These are phyloP conservation scores for Coemansia sp. DNA, from an alignment of 192 early-diverging fungal genomes.

Conservation along the genomic window DNA sequence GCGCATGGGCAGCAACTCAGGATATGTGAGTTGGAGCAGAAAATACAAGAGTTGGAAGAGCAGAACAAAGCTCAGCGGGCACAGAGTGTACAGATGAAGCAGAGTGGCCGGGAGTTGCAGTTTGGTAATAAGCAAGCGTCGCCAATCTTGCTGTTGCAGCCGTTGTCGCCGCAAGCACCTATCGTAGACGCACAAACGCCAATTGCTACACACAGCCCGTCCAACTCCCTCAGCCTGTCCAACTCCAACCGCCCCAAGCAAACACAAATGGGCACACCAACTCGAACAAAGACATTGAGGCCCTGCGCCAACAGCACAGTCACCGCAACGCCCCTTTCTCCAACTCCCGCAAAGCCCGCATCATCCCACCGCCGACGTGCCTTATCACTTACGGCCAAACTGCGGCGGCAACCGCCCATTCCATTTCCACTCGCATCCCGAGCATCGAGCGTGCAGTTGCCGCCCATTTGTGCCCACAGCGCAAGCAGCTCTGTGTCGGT, in stretches of 20 bases:
- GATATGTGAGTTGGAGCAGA: conserved; percentile 29
- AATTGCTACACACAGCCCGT: background rate
- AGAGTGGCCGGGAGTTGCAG: conserved; percentile 1
- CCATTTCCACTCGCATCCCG: conserved; percentile 32
- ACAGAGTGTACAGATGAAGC: background rate
- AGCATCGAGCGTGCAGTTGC: conserved; percentile 22
- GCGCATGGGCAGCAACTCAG: conserved; percentile 26
- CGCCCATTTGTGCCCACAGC: background rate
- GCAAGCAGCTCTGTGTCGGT: background rate
- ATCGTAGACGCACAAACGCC: background rate
- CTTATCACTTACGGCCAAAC: conserved; percentile 33
- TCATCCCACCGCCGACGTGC: conserved; percentile 24
- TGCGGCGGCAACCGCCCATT: conserved; percentile 37
- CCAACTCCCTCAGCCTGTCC: background rate
- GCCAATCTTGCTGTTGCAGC: background rate
- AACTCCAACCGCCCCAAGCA: background rate
- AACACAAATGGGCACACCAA: background rate
- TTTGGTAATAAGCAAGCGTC: background rate
- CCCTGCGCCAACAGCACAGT: conserved; percentile 1
- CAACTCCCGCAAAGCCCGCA: background rate
- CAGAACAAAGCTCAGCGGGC: background rate
- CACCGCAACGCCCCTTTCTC: background rate
- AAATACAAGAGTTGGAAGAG: background rate
- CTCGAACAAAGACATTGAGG: background rate
- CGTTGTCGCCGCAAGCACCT: background rate